Conservation (phyloP, 2,329 filamentous ascomycete genomes). For the Penicillium sp. region DNA sequence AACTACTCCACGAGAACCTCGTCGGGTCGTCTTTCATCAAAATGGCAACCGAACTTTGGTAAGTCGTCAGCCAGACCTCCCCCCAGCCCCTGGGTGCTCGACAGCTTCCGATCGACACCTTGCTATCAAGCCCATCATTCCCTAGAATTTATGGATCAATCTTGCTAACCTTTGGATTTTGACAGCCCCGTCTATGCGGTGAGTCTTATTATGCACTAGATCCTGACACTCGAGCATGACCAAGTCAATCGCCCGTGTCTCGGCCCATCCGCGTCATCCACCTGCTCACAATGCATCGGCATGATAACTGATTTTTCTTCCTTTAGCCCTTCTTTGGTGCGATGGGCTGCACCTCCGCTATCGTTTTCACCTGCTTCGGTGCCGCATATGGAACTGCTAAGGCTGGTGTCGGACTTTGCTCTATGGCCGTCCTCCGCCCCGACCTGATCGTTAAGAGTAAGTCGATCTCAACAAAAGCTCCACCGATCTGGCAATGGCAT, state of each 20-base stretch:
- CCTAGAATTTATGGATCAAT: constrained; percentile 1
- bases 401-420: constrained; percentile 96
- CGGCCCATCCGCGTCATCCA: constrained; percentile 7
- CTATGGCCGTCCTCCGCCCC: constrained; percentile 96
- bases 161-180: constrained; percentile 27
- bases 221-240: constrained; percentile 13
- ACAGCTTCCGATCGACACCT: constrained; percentile 29
- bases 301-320: constrained; percentile 13
- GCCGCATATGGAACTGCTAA: constrained; percentile 99
- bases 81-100: constrained; percentile 34
- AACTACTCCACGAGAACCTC: constrained; percentile 14
- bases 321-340: constrained; percentile 86
- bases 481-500: constrained; percentile 15
- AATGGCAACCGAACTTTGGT: constrained; percentile 83
- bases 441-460: constrained; percentile 99
- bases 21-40: constrained; percentile 41
- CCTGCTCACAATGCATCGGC: neutral
- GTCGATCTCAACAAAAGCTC: constrained; percentile 39
- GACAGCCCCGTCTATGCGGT: constrained; percentile 96
- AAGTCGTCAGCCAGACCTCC: constrained; percentile 50
- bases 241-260: constrained; percentile 14
- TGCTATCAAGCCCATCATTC: constrained; percentile 10
- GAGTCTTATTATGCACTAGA: constrained; percentile 55
- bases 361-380: constrained; percentile 94
- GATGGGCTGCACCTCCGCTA: constrained; percentile 93